Conservation (phyloP, 2,329 filamentous ascomycete species). For the Fusarium tuaranense region DNA sequence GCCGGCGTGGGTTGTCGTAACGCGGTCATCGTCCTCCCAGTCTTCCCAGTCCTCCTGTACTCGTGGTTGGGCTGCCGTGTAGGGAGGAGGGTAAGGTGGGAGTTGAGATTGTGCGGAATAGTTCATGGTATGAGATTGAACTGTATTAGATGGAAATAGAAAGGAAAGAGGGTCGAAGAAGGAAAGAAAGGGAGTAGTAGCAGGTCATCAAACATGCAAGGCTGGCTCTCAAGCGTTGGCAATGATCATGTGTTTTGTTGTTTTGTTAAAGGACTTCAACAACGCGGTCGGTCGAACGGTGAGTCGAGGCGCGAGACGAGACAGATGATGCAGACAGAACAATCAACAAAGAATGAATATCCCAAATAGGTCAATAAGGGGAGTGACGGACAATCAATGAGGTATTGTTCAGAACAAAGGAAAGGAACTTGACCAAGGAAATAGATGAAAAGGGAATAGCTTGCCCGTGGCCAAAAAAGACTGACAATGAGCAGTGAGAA, state of each 20-base stretch:
- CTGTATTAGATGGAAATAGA: constrained; percentile 17
- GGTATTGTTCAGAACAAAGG: constrained; percentile 37
- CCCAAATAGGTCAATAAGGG: constrained; percentile 8
- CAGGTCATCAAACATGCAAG: constrained; percentile 28
- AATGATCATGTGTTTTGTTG: constrained; percentile 18
- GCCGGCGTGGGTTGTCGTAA: constrained; percentile 54
- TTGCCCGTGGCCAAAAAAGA: constrained; percentile 13
- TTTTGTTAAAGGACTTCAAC: constrained; percentile 13
- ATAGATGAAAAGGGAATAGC: constrained; percentile 17
- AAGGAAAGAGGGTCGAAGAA: constrained; percentile 1
- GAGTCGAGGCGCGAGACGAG: constrained; percentile 6
- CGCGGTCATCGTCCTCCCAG: constrained; percentile 63
- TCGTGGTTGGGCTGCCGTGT: constrained; percentile 30
- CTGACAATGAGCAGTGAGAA: constrained; percentile 8
- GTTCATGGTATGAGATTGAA: constrained; percentile 27
- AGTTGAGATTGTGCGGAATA: constrained; percentile 22
- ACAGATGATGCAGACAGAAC: constrained; percentile 18
- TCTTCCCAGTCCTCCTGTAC: constrained; percentile 63
- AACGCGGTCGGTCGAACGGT: constrained; percentile 5
- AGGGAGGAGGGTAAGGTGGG: constrained; percentile 25
- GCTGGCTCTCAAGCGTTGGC: constrained; percentile 4
- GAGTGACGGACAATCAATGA: constrained; percentile 8
- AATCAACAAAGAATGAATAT: constrained; percentile 26
- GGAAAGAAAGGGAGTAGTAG: constrained; percentile 1
- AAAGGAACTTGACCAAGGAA: constrained; percentile 31